A percentile compares a stretch with the other conserved stretches of the same genome.
phyloP scores from a whole-genome alignment of 108 stramenopile species.

The Skeletonema tropicum region DNA sequence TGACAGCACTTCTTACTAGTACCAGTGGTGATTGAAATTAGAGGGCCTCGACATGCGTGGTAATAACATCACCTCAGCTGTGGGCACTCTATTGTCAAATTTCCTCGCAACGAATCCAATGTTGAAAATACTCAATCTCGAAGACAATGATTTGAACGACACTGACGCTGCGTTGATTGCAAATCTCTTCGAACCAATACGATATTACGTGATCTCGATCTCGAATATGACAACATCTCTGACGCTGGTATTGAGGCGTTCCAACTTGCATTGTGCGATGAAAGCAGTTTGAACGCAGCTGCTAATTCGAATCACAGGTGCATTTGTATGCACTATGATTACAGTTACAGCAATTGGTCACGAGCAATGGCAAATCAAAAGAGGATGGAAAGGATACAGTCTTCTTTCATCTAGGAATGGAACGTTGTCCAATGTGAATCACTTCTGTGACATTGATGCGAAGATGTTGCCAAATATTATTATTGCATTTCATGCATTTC shows the following conservation, averaged over 20 bases:
- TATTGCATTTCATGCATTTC: neutral
- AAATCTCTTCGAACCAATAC: neutral
- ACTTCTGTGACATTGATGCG: too few relatives aligned
- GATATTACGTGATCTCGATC: neutral
- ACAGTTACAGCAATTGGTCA: too few relatives aligned
- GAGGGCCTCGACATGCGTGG: neutral
- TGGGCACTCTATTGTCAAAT: neutral
- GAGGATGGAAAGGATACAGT: neutral
- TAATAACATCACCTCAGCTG: neutral
- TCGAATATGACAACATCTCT: neutral
- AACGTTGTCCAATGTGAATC: neutral
- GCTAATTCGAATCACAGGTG: conserved; percentile 4
- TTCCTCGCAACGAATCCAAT: neutral
- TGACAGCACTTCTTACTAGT: neutral
- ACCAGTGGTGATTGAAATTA: neutral
- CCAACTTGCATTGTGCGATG: neutral
- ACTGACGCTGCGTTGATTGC: neutral
- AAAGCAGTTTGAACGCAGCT: neutral
- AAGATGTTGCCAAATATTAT: neutral
- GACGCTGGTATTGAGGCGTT: neutral
- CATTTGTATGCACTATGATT: neutral
- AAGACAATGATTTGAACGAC: neutral
- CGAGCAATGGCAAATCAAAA: neutral
- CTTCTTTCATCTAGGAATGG: neutral
- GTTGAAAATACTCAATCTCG: neutral